Percentiles rank a stretch among this genome's conserved stretches.
These are phyloP conservation scores for Penicillium lividum DNA, from an alignment of 495 filamentous ascomycete species.

Conservation along the genomic window DNA sequence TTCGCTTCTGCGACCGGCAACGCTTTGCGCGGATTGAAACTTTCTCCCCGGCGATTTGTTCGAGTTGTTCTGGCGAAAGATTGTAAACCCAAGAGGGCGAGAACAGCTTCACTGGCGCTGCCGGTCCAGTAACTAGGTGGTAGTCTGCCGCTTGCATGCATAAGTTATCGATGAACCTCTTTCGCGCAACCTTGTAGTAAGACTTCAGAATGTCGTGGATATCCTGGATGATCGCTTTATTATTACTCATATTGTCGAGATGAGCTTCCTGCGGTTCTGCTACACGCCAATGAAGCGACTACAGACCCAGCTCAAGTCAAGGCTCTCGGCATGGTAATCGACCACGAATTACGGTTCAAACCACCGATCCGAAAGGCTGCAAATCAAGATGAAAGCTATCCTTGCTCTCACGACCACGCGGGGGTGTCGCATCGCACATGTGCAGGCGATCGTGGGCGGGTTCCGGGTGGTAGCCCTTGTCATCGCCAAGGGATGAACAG, in stretches of 20 bases:
- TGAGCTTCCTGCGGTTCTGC: too few species aligned
- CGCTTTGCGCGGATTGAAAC: not conserved
- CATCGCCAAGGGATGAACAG: too few species aligned
- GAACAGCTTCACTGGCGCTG: constrained; percentile 35
- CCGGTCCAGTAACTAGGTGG: constrained; percentile 37
- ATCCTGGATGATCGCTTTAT: constrained; percentile 26
- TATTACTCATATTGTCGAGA: not conserved
- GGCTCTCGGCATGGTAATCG: too few species aligned
- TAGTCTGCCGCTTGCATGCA: constrained; percentile 43
- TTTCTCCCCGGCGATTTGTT: constrained; percentile 50
- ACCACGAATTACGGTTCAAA: too few species aligned
- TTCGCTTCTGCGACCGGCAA: not conserved
- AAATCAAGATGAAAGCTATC: too few species aligned
- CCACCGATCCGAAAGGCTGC: too few species aligned
- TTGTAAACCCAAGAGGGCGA: constrained; percentile 36
- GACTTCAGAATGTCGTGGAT: constrained; percentile 44
- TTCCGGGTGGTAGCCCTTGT: too few species aligned
- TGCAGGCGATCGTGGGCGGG: too few species aligned
- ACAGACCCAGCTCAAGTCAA: too few species aligned
- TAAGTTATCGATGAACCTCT: constrained; percentile 33
- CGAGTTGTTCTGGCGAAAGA: constrained; percentile 38
- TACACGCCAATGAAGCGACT: too few species aligned
- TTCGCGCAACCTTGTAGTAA: constrained; percentile 40
- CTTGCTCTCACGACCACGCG: too few species aligned
- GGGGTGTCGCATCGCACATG: too few species aligned